Conservation (phyloP, 2,329 filamentous ascomycete genomes). For the Stenocarpella maydis region DNA sequence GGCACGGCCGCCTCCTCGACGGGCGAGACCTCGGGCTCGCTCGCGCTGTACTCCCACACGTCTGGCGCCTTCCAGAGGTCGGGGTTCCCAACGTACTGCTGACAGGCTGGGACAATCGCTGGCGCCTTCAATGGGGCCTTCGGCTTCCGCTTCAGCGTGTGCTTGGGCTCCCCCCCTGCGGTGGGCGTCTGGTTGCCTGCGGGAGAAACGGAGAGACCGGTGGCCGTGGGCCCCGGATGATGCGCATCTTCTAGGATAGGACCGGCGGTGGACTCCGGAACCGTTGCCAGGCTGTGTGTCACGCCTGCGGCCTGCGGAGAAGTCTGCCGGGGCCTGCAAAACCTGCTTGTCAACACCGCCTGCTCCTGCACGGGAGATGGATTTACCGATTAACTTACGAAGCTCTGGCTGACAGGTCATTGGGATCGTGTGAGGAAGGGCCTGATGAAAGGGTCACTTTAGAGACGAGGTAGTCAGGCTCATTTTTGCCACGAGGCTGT, state of each 20-base stretch:
- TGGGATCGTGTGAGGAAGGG: background rate
- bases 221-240: slow-evolving; percentile 19
- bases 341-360: background rate
- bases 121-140: slow-evolving; percentile 40
- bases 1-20: slow-evolving; percentile 11
- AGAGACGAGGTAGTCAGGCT: slow-evolving; percentile 46
- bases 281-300: slow-evolving; percentile 9
- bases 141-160: slow-evolving; percentile 39
- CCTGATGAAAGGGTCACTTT: slow-evolving; percentile 50
- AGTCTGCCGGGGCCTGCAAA: background rate
- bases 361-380: no score
- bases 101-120: slow-evolving; percentile 20
- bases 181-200: background rate
- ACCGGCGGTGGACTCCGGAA: slow-evolving; percentile 4
- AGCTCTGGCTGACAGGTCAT: background rate
- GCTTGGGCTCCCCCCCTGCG: slow-evolving; percentile 34
- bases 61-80: slow-evolving; percentile 35
- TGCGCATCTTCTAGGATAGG: background rate
- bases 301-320: background rate
- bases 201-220: slow-evolving; percentile 7
- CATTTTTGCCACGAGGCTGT: slow-evolving; percentile 45
- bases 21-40: slow-evolving; percentile 26
- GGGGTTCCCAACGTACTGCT: slow-evolving; percentile 27
- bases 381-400: background rate
- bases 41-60: slow-evolving; percentile 32